A percentile compares a stretch with the other conserved stretches of the same genome.
Conservation (phyloP, 2,329 filamentous ascomycete species). For the Paecilomyces formosus region DNA sequence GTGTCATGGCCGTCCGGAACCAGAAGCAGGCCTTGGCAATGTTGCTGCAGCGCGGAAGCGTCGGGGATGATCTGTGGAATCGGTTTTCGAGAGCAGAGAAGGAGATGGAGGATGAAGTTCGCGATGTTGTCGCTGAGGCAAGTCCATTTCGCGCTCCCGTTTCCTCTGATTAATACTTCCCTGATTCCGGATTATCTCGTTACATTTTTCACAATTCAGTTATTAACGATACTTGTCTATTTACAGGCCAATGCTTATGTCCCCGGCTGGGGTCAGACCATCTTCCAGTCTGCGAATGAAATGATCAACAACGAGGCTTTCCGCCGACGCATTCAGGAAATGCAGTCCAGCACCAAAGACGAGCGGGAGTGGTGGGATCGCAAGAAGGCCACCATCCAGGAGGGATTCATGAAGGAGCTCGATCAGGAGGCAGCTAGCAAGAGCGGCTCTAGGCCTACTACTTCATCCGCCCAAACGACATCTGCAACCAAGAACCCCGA, state of each 20-base stretch:
- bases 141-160: conserved; percentile 14
- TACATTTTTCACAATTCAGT: conserved; percentile 1
- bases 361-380: conserved; percentile 94
- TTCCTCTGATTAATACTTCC: too few relatives aligned
- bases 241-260: conserved; percentile 79
- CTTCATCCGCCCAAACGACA: conserved; percentile 9
- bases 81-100: conserved; percentile 86
- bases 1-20: conserved; percentile 79
- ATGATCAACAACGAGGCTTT: conserved; percentile 79
- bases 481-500: conserved; percentile 12
- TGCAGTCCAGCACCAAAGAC: conserved; percentile 60
- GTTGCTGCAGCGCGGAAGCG: conserved; percentile 79
- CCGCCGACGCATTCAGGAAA: conserved; percentile 65
- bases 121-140: conserved; percentile 90
- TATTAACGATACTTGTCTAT: conserved; percentile 6
- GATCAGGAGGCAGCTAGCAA: conserved; percentile 26
- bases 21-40: conserved; percentile 82
- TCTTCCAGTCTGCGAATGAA: conserved; percentile 97
- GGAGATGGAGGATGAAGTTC: conserved; percentile 93
- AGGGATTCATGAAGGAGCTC: conserved; percentile 78
- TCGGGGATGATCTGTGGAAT: conserved; percentile 94
- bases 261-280: conserved; percentile 83
- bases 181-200: too few relatives aligned
- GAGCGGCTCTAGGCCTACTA: conserved; percentile 5
- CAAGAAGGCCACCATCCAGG: conserved; percentile 64